phyloP scores from a whole-genome alignment of 169 alveolate genomes.

The Plasmodium yoelii region DNA sequence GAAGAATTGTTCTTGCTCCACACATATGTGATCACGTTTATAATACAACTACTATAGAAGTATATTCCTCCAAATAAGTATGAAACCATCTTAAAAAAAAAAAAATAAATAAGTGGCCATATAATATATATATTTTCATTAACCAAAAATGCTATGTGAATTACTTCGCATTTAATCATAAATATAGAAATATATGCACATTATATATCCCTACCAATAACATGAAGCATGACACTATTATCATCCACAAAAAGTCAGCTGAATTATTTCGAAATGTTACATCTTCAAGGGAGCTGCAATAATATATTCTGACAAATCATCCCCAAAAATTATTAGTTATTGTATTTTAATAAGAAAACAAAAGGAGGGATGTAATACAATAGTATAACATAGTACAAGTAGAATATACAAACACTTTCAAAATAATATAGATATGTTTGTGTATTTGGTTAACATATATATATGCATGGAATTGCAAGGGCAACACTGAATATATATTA shows the following conservation, averaged over 20 bases:
- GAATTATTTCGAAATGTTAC: constrained; percentile 87
- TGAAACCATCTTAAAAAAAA: constrained; percentile 76
- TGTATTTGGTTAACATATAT: no score
- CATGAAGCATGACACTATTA: constrained; percentile 85
- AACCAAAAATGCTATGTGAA: no score
- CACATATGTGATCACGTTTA: constrained; percentile 92
- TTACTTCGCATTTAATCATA: neutral
- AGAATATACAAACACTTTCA: no score
- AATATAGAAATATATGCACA: neutral
- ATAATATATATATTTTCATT: no score
- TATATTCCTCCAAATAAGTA: constrained; percentile 86
- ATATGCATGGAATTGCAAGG: no score
- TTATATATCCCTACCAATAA: constrained; percentile 70
- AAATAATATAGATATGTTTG: no score
- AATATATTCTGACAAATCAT: constrained; percentile 77
- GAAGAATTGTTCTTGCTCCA: constrained; percentile 94
- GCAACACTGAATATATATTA: no score
- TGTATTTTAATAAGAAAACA: neutral
- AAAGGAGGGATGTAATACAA: no score
- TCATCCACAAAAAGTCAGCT: constrained; percentile 91
- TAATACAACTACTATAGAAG: constrained; percentile 93
- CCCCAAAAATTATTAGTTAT: neutral
- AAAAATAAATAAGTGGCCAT: neutral
- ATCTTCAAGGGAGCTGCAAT: constrained; percentile 87
- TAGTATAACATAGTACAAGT: no score